phyloP scores from a whole-genome alignment of 768 basidiomycete species.

The Scleroderma citrinum region DNA sequence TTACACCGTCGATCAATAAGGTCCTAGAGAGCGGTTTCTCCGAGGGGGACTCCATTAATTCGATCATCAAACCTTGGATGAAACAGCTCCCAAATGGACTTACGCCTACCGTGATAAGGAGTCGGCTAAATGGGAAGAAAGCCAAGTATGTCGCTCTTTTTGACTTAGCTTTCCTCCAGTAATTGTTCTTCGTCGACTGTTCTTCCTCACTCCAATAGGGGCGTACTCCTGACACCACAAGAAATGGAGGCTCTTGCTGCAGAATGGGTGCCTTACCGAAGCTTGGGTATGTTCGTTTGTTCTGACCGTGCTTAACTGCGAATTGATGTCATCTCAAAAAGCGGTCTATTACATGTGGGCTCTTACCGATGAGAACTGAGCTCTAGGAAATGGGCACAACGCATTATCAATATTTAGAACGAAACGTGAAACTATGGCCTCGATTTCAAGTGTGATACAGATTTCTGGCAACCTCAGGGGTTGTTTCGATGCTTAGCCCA shows the following conservation, averaged over 20 bases:
- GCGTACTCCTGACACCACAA: conserved; percentile 65
- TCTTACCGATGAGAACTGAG: conserved; percentile 40
- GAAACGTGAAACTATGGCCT: no score
- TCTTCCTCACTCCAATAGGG: conserved; percentile 36
- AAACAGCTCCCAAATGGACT: conserved; percentile 54
- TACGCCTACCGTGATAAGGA: conserved; percentile 49
- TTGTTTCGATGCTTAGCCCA: no score
- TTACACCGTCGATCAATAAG: conserved; percentile 65
- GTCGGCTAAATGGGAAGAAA: conserved; percentile 61
- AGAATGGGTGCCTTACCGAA: conserved; percentile 77
- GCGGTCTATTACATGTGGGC: conserved; percentile 90
- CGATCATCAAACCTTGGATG: conserved; percentile 1
- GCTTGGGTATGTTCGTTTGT: conserved; percentile 45
- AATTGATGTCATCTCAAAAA: conserved; percentile 20
- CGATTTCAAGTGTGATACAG: no score
- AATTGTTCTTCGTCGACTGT: conserved; percentile 8
- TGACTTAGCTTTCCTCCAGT: background rate
- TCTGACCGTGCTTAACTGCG: background rate
- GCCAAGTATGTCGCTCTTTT: conserved; percentile 47
- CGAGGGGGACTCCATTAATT: conserved; percentile 14
- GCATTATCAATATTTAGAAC: background rate
- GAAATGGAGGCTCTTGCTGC: conserved; percentile 80
- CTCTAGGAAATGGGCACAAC: no score
- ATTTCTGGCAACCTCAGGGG: no score
- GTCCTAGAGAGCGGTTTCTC: conserved; percentile 36